phyloP scores from a whole-genome alignment of 202 grass and related monocot species.

The Digitaria exilis region DNA sequence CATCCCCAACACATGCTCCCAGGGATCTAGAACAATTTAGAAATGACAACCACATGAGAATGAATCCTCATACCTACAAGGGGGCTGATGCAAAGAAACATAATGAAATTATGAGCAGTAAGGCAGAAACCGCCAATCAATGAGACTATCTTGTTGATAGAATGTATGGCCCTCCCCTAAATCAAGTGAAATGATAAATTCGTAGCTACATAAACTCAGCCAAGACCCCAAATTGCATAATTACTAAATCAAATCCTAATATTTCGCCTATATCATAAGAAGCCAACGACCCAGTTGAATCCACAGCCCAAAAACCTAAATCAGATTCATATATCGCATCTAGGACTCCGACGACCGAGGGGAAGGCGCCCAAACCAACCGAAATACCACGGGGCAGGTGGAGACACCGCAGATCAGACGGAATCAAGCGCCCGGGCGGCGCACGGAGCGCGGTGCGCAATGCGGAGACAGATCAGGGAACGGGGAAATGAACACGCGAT shows the following conservation, averaged over 20 bases:
- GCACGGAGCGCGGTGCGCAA: background rate
- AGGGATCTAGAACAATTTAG: slow-evolving; percentile 65
- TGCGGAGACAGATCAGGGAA: slow-evolving; percentile 36
- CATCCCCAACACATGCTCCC: slow-evolving; percentile 95
- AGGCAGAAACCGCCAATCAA: background rate
- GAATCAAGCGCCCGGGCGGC: background rate
- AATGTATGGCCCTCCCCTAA: background rate
- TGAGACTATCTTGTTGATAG: background rate
- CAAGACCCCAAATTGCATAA: background rate
- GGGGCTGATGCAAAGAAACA: background rate
- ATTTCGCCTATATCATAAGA: background rate
- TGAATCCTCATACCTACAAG: background rate
- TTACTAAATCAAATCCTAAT: background rate
- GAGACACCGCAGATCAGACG: slow-evolving; percentile 11
- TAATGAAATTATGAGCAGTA: background rate
- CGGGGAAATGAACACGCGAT: slow-evolving; percentile 3
- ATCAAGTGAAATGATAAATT: slow-evolving; percentile 27
- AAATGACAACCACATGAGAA: slow-evolving; percentile 20
- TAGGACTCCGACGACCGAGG: background rate
- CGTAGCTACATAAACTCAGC: background rate
- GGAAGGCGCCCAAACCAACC: background rate
- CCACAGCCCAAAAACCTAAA: slow-evolving; percentile 18
- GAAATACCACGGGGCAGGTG: background rate
- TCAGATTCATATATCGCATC: slow-evolving; percentile 27
- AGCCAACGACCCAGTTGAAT: background rate